Conservation (phyloP, 1,284 basidiomycete species). For the Coniferiporia weirii region DNA sequence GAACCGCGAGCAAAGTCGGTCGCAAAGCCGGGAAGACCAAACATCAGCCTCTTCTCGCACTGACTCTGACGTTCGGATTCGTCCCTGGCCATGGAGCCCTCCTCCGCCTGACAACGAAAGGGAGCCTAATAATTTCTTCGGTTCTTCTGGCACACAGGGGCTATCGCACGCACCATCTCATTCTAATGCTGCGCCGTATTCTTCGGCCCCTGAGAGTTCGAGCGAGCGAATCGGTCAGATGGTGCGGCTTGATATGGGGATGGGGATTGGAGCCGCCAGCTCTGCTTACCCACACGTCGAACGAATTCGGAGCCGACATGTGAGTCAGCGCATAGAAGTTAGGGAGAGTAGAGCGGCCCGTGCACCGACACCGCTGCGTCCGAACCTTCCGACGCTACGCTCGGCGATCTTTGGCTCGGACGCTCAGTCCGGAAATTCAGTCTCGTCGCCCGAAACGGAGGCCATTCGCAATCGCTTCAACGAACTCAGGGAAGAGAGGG, state of each 20-base stretch:
- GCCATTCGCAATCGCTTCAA: not conserved
- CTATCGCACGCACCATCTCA: not conserved
- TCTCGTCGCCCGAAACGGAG: not conserved
- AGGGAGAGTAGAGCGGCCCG: not conserved
- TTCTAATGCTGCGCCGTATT: not conserved
- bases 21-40: too few relatives aligned
- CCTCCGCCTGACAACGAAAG: not conserved
- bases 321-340: not conserved
- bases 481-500: not conserved
- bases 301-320: not conserved
- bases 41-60: not conserved
- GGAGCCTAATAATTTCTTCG: not conserved
- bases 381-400: constrained; percentile 6
- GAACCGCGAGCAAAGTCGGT: not conserved
- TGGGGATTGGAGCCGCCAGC: not conserved
- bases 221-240: constrained; percentile 1
- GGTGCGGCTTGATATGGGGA: constrained; percentile 5
- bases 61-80: not conserved
- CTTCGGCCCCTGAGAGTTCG: not conserved
- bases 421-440: not conserved
- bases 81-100: not conserved
- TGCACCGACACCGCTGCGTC: not conserved
- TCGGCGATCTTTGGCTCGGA: constrained; percentile 8
- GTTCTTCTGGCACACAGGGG: not conserved
- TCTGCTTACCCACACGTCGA: not conserved